These are phyloP conservation scores for Cladosporium austrohemisphaericum DNA, from an alignment of 2,329 filamentous ascomycete genomes.

Conservation along the genomic window DNA sequence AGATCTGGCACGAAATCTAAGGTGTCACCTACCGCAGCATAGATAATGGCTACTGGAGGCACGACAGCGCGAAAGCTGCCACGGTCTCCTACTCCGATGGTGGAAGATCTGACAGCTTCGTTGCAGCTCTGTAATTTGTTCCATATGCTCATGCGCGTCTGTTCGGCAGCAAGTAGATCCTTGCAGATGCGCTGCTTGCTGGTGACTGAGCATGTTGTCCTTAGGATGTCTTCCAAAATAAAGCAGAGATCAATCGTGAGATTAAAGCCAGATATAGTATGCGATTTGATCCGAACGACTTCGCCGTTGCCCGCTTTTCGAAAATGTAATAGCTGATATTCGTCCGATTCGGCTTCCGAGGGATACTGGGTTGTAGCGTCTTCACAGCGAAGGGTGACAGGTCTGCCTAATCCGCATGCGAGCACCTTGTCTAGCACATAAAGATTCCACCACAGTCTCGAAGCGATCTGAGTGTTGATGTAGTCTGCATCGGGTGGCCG, in stretches of 20 bases:
- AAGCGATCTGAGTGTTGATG: slow-evolving; percentile 4
- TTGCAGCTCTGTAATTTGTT: background rate
- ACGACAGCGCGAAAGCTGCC: slow-evolving; percentile 1
- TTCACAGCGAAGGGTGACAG: background rate
- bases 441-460: slow-evolving; percentile 7
- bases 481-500: background rate
- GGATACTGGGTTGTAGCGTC: slow-evolving; percentile 4
- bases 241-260: slow-evolving; percentile 2
- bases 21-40: background rate
- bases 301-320: background rate
- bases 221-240: slow-evolving; percentile 5
- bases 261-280: slow-evolving; percentile 8
- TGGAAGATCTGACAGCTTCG: background rate
- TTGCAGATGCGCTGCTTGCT: slow-evolving; percentile 14
- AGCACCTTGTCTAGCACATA: slow-evolving; percentile 11
- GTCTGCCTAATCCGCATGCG: slow-evolving; percentile 1
- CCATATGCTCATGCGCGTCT: slow-evolving; percentile 2
- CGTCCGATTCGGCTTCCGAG: slow-evolving; percentile 9
- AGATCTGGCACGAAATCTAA: too few relatives aligned
- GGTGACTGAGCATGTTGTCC: slow-evolving; percentile 5
- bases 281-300: slow-evolving; percentile 1
- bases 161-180: background rate
- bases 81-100: background rate
- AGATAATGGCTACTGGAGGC: slow-evolving; percentile 7
- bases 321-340: slow-evolving; percentile 3